Conservation (phyloP, 2,329 filamentous ascomycete genomes). For the Calonectria naviculata region DNA sequence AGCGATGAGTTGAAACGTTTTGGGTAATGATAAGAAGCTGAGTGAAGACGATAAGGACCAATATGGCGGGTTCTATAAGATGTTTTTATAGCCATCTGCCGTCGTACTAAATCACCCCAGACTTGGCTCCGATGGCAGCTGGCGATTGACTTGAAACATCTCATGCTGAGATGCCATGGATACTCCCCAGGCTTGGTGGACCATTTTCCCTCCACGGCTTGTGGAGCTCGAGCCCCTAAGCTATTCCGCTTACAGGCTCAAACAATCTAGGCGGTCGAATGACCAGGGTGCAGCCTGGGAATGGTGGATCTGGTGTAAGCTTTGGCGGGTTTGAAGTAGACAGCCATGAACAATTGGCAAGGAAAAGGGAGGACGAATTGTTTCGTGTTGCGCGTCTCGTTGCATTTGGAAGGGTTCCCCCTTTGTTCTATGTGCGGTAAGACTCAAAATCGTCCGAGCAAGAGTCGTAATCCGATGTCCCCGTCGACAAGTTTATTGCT, state of each 20-base stretch:
- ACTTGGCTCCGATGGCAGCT: not conserved
- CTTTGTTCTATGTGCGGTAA: not conserved
- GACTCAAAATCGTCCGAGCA: not conserved
- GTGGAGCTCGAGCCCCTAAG: slow-evolving; percentile 6
- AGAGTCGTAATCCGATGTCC: not conserved
- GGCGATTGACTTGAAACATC: not conserved
- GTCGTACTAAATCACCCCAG: not conserved
- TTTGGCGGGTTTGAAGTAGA: slow-evolving; percentile 1
- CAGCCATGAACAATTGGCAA: not conserved
- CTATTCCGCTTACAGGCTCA: slow-evolving; percentile 3
- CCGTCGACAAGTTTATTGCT: not conserved
- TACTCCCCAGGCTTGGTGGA: not conserved
- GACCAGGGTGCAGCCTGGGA: not conserved
- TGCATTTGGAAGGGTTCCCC: not conserved
- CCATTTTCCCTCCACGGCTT: not conserved
- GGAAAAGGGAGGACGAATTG: not conserved
- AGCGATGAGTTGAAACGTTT: not conserved
- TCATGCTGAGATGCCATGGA: not conserved
- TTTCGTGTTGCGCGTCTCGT: slow-evolving; percentile 1
- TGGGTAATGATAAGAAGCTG: not conserved
- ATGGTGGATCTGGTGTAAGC: not conserved
- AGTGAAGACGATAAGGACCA: not conserved
- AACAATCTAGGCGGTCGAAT: not conserved
- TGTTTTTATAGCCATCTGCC: not conserved
- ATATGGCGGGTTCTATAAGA: not conserved